A percentile compares a stretch with the other conserved stretches of the same genome.
Conservation (phyloP, 805 yeast species). For the Schwanniomyces polymorphus region DNA sequence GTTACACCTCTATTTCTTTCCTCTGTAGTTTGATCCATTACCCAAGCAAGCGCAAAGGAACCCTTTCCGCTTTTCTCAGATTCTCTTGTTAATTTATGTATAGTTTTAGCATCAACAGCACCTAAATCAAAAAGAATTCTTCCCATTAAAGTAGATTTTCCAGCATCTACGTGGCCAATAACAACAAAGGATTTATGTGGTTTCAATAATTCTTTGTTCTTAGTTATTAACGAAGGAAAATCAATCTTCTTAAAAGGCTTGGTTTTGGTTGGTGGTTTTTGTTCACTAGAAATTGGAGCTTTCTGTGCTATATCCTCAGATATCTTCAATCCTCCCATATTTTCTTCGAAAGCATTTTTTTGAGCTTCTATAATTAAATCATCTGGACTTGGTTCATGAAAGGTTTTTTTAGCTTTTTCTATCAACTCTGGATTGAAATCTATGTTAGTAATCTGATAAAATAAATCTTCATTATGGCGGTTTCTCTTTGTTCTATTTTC, state of each 20-base stretch:
- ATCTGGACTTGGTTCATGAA: constrained; percentile 79
- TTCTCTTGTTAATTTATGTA: constrained; percentile 63
- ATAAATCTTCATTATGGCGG: constrained; percentile 17
- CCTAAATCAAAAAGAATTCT: constrained; percentile 66
- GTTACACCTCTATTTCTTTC: constrained; percentile 79
- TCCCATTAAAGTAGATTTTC: constrained; percentile 81
- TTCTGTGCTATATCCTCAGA: constrained; percentile 4
- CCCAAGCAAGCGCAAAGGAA: constrained; percentile 84
- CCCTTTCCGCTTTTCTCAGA: constrained; percentile 69
- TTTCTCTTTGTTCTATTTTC: constrained; percentile 20
- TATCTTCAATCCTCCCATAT: constrained; percentile 27
- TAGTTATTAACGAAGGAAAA: constrained; percentile 40
- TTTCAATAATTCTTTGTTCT: constrained; percentile 35
- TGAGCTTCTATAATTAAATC: constrained; percentile 67
- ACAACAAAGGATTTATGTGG: constrained; percentile 73
- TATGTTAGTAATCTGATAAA: constrained; percentile 42
- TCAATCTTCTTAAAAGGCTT: constrained; percentile 48
- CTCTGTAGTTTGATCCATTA: constrained; percentile 77
- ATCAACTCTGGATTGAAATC: constrained; percentile 30
- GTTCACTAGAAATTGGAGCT: constrained; percentile 1
- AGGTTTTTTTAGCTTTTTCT: constrained; percentile 50
- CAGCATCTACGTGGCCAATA: constrained; percentile 86
- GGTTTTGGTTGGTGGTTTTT: constrained; percentile 18
- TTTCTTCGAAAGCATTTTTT: constrained; percentile 37
- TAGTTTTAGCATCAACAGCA: constrained; percentile 62